Conservation (phyloP, 106 monocot genomes). For the Allium sativum region DNA sequence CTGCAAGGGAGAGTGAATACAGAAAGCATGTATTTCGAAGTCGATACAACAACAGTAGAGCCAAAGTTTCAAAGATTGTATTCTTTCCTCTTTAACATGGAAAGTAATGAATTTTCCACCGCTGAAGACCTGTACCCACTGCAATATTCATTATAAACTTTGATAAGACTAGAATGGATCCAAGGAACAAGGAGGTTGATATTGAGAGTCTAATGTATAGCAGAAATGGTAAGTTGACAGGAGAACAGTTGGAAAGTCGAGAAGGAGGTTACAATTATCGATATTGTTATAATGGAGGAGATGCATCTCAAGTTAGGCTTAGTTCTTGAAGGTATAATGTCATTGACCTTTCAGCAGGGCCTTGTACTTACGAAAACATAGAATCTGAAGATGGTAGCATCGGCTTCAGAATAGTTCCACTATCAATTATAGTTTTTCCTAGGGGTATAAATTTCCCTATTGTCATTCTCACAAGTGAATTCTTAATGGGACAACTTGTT, state of each 20-base stretch:
- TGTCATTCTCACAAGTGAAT: conserved; percentile 42
- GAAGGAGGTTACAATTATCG: conserved; percentile 65
- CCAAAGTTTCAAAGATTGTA: conserved; percentile 49
- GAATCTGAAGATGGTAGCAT: conserved; percentile 99
- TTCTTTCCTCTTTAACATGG: conserved; percentile 56
- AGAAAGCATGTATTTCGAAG: conserved; percentile 67
- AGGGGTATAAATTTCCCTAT: conserved; percentile 43
- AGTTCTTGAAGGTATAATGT: conserved; percentile 91
- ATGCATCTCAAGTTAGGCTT: conserved; percentile 77
- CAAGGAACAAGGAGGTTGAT: conserved; percentile 58
- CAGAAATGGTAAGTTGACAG: conserved; percentile 40
- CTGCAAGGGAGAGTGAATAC: conserved; percentile 96
- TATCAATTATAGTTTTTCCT: conserved; percentile 58
- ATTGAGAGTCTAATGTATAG: conserved; percentile 44
- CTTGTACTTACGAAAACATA: conserved; percentile 98
- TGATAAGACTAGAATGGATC: conserved; percentile 88
- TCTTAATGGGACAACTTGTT: conserved; percentile 79
- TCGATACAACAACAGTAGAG: conserved; percentile 65
- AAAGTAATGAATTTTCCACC: conserved; percentile 42
- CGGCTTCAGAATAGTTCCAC: conserved; percentile 71
- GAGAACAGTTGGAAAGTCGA: conserved; percentile 51
- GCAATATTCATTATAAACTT: conserved; percentile 69
- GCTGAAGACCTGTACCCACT: conserved; percentile 53
- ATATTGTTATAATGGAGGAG: conserved; percentile 73
- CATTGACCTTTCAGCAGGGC: conserved; percentile 96